Evolutionary conservation across 495 filamentous ascomycete genomes (phyloP).

Genomic region (Hypomontagnella monticulosa): DNA sequence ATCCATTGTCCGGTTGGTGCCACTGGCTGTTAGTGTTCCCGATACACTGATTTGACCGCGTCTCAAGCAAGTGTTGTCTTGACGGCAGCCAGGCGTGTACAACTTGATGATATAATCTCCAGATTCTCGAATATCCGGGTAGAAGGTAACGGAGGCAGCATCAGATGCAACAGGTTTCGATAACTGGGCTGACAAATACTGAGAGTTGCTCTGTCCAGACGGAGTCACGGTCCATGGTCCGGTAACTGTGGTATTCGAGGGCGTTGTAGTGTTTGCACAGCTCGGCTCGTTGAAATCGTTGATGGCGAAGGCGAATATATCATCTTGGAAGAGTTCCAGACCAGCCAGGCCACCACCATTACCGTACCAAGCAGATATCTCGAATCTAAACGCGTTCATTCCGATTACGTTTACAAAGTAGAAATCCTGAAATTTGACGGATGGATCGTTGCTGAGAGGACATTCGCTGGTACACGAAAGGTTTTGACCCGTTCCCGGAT

Average conservation of each 20-base stretch:
- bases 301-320: constrained; percentile 86
- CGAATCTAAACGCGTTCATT: constrained; percentile 88
- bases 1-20: constrained; percentile 53
- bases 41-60: constrained; percentile 85
- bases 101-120: constrained; percentile 89
- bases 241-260: constrained; percentile 70
- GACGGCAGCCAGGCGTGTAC: constrained; percentile 88
- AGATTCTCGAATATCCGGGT: constrained; percentile 85
- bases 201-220: constrained; percentile 68
- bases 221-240: constrained; percentile 78
- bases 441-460: constrained; percentile 74
- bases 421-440: constrained; percentile 83
- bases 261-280: constrained; percentile 72
- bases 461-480: constrained; percentile 79
- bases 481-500: constrained; percentile 71
- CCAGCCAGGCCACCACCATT: constrained; percentile 85
- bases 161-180: constrained; percentile 60
- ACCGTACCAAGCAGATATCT: constrained; percentile 88
- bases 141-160: constrained; percentile 75
- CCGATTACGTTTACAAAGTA: constrained; percentile 85
- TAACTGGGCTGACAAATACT: constrained; percentile 79
- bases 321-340: constrained; percentile 88
- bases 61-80: constrained; percentile 77
- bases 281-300: constrained; percentile 87
- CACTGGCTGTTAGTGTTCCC: constrained; percentile 67